Evolutionary conservation across 2,329 filamentous ascomycete genomes (phyloP).

Genomic region (Drechmeria coniospora): DNA sequence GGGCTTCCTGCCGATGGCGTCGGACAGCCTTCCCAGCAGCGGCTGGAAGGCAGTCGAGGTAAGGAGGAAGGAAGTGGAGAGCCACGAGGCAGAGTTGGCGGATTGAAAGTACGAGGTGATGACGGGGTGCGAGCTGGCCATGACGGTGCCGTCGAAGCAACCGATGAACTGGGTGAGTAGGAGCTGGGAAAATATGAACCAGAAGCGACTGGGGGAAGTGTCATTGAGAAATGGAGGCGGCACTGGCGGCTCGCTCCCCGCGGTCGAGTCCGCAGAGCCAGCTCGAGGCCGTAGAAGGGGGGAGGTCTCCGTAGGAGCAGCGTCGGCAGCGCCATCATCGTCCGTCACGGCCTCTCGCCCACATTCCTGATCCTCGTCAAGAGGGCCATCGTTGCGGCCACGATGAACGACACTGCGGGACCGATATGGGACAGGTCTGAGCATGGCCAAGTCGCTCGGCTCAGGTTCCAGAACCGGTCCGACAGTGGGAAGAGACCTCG

Average conservation of each 20-base stretch:
- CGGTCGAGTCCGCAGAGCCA: constrained; percentile 1
- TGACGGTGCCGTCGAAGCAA: constrained; percentile 64
- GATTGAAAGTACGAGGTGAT: constrained; percentile 68
- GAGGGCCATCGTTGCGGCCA: background rate
- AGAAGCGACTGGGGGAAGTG: constrained; percentile 37
- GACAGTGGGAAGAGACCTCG: constrained; percentile 22
- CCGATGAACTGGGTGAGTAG: constrained; percentile 41
- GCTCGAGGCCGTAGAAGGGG: constrained; percentile 9
- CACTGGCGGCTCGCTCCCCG: no score
- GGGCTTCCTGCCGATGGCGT: constrained; percentile 53
- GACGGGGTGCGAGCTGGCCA: constrained; percentile 68
- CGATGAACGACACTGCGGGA: constrained; percentile 1
- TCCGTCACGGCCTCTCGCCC: background rate
- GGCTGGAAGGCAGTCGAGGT: constrained; percentile 66
- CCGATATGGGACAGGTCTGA: constrained; percentile 12
- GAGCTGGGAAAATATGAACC: constrained; percentile 45
- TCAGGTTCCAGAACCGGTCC: constrained; percentile 26
- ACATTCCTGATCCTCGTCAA: background rate
- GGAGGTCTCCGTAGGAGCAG: constrained; percentile 10
- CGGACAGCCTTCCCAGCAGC: constrained; percentile 57
- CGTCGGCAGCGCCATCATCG: background rate
- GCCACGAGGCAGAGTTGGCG: constrained; percentile 68
- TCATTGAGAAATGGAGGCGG: constrained; percentile 26
- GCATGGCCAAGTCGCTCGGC: constrained; percentile 22
- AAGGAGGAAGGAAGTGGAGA: constrained; percentile 64